phyloP scores from a whole-genome alignment of 1,284 basidiomycete species.

The Xanthoconium separans region DNA sequence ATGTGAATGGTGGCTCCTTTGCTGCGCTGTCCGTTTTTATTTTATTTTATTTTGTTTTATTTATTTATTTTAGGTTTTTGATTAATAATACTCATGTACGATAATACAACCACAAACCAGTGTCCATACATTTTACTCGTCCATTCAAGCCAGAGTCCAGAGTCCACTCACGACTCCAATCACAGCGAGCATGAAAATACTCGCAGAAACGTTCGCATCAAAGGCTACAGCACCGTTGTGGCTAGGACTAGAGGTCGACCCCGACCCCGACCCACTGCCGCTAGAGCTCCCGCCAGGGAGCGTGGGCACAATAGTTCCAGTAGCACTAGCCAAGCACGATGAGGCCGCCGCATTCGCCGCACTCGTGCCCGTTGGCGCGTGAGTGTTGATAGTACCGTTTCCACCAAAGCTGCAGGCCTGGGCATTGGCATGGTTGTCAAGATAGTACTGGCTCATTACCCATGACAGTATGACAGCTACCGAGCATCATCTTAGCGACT shows the following conservation, averaged over 20 bases:
- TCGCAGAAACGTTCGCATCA: conserved; percentile 40
- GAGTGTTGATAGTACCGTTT: conserved; percentile 77
- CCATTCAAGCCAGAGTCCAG: conserved; percentile 42
- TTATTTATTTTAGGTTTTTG: not conserved
- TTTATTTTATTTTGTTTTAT: conserved; percentile 6
- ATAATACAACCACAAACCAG: not conserved
- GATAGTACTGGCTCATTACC: conserved; percentile 81
- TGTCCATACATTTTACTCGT: not conserved
- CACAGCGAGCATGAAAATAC: conserved; percentile 41
- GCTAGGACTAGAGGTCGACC: conserved; percentile 22
- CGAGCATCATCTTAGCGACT: conserved; percentile 15
- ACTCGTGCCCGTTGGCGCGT: conserved; percentile 50
- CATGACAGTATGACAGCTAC: conserved; percentile 77
- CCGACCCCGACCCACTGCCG: conserved; percentile 14
- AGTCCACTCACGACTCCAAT: conserved; percentile 43
- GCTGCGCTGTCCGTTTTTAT: not conserved
- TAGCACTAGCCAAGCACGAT: conserved; percentile 70
- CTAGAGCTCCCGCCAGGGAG: conserved; percentile 38
- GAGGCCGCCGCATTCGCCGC: conserved; percentile 62
- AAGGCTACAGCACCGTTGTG: conserved; percentile 23
- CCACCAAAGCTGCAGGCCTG: conserved; percentile 76
- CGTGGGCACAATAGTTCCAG: conserved; percentile 67
- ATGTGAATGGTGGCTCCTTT: not conserved
- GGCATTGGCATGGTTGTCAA: conserved; percentile 55
- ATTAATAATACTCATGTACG: not conserved